Evolutionary conservation across 306 rosid species (phyloP).

Genomic region (Clitoria ternatea): DNA sequence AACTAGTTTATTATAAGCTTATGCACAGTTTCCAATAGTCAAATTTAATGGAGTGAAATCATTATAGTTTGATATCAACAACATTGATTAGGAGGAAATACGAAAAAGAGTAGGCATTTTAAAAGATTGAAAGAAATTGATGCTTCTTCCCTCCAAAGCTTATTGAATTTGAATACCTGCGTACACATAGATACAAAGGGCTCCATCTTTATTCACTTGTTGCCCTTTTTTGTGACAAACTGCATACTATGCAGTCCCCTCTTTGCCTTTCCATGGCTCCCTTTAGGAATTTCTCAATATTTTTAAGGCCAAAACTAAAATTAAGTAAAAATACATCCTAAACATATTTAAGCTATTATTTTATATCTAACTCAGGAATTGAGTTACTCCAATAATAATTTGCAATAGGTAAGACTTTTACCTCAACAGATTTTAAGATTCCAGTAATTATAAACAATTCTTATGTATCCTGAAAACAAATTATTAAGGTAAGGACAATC

Average conservation of each 20-base stretch:
- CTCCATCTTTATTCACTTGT: slow-evolving; percentile 34
- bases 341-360: no score
- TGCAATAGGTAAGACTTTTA: no score
- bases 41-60: background rate
- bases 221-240: slow-evolving; percentile 17
- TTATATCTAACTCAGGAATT: no score
- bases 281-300: background rate
- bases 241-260: background rate
- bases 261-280: background rate
- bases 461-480: no score
- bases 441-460: no score
- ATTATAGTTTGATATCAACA: background rate
- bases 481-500: no score
- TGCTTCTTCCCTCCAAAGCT: slow-evolving; percentile 50
- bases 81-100: background rate
- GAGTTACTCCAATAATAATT: no score
- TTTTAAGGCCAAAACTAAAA: no score
- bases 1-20: no score
- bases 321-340: no score
- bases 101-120: background rate
- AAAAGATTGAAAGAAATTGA: slow-evolving; percentile 6
- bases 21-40: background rate
- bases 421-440: no score
- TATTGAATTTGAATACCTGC: slow-evolving; percentile 33
- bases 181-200: slow-evolving; percentile 19